Base-by-base conservation (phyloP, 495 filamentous ascomycete species). In the Entonaema liquescens region DNA sequence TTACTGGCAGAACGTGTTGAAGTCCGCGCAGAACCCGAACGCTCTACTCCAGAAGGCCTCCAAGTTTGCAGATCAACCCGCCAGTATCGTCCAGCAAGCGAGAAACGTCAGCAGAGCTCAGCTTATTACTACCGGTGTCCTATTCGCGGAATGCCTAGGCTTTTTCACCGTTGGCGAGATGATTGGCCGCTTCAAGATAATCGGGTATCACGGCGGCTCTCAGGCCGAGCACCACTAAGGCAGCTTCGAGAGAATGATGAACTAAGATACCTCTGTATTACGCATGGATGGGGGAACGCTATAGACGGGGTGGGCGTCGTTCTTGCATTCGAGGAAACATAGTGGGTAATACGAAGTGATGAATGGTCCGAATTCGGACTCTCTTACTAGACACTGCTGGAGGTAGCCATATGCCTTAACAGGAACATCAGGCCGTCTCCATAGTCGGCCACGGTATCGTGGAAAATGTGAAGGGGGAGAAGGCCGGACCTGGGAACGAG, bases 151-250 rank as follows among this genome's bases (percentile, higher is more conserved):
- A 84, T 86, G 93, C 55, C 80, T 99, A 64, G 95, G 95, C 59
- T 98, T 99, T 87, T 99, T 98, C 87, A 94, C 93, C 17, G 88
- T 99, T 23, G 95, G 95, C 64, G 93, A 98, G 87, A 98, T 99
- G 82, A 91, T 98, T 71, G 95, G 95, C 64, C 86, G 94, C 63
- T 85, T 93, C 81, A 97, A 98, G 89, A 78, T 99, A 68, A 84
- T 99, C 74, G 95, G 95, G 68, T 99, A 98, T 85, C 85, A 88
- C 79, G 93, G 92, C 74, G 87, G 91, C 71, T 71, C 78, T 73
- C 83, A 79, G 47, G 82, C 83, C 71, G 88, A 89, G 73, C 90
- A 92, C 83, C 90, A 90, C 77, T 85, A 79, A 79, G 28, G 28
- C 19, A 19, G 15, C 42, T 26, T 40, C 62, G 61, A 57, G 35